These are phyloP conservation scores for Stromatinia cepivora DNA, from an alignment of 2,329 filamentous ascomycete species.

Conservation along the genomic window DNA sequence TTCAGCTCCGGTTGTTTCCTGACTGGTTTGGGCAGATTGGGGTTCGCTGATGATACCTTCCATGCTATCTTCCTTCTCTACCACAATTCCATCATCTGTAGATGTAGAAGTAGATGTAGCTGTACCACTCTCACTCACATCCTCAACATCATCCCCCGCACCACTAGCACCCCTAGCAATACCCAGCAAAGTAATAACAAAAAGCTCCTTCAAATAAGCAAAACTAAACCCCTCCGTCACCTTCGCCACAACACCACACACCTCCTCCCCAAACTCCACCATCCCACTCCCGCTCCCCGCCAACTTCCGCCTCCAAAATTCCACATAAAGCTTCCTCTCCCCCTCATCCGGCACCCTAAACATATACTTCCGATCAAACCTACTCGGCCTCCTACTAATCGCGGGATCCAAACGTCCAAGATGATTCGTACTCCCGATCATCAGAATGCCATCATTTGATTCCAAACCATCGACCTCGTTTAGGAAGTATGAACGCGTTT, in stretches of 20 bases:
- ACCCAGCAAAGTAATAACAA: conserved; percentile 60
- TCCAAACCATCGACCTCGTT: conserved; percentile 72
- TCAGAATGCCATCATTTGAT: conserved; percentile 69
- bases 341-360: conserved; percentile 58
- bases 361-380: conserved; percentile 66
- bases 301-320: conserved; percentile 62
- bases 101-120: neutral
- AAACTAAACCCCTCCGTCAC: conserved; percentile 66
- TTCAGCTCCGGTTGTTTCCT: neutral
- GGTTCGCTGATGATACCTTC: neutral
- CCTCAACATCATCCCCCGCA: conserved; percentile 53
- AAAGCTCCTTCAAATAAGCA: conserved; percentile 69
- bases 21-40: neutral
- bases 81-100: conserved; percentile 23
- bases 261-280: conserved; percentile 59
- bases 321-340: conserved; percentile 58
- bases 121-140: conserved; percentile 46
- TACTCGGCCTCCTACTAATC: conserved; percentile 62
- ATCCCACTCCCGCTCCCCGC: conserved; percentile 54
- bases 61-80: conserved; percentile 19
- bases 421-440: conserved; percentile 66
- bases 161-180: conserved; percentile 46
- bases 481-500: conserved; percentile 66
- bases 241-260: conserved; percentile 57
- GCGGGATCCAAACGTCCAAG: conserved; percentile 66